These are phyloP conservation scores for Mycena galericulata DNA, from an alignment of 768 basidiomycete species.

Conservation along the genomic window DNA sequence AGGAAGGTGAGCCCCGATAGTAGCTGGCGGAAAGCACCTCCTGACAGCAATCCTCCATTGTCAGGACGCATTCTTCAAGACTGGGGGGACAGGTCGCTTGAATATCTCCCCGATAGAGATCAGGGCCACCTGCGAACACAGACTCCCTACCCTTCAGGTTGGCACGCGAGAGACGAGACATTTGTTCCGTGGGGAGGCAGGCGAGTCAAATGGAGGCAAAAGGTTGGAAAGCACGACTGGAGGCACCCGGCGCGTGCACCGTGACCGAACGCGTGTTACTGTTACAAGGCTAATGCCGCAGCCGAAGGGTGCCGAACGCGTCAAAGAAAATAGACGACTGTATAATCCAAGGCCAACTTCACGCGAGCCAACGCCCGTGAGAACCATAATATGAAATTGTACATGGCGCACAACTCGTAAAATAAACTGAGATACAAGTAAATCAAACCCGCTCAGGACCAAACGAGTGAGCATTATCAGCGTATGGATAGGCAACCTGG, in stretches of 20 bases:
- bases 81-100: conserved; percentile 77
- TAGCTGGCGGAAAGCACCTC: conserved; percentile 50
- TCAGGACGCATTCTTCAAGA: conserved; percentile 79
- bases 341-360: too few species aligned
- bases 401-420: not conserved
- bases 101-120: conserved; percentile 72
- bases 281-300: too few species aligned
- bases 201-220: too few species aligned
- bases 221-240: too few species aligned
- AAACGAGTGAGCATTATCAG: conserved; percentile 30
- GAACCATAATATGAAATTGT: too few species aligned
- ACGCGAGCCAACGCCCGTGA: too few species aligned
- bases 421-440: not conserved
- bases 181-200: too few species aligned
- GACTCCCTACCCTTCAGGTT: conserved; percentile 74
- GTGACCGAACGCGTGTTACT: too few species aligned
- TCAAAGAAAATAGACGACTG: too few species aligned
- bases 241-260: too few species aligned
- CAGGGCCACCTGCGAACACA: conserved; percentile 75
- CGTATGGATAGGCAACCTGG: conserved; percentile 20
- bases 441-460: conserved; percentile 2
- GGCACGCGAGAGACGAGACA: conserved; percentile 66
- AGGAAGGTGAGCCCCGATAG: not conserved
- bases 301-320: too few species aligned
- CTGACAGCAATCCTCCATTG: conserved; percentile 86